Evolutionary conservation across 352 stramenopile species (phyloP).

Genomic region (Pythium dissimile): DNA sequence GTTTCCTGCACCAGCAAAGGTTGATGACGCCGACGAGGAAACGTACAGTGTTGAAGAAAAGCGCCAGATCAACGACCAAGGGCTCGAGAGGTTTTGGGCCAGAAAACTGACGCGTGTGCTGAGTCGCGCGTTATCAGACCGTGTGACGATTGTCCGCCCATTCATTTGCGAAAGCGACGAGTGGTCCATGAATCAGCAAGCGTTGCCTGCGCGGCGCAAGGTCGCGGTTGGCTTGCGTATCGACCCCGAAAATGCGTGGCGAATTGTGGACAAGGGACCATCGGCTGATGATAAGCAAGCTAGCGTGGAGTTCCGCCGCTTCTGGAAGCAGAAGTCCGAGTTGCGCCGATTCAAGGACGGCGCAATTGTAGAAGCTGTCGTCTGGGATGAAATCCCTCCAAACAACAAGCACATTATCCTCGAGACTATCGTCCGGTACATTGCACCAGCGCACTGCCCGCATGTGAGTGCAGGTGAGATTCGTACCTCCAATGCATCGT

Average conservation of each 20-base stretch:
- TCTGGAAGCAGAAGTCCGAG: slow-evolving; percentile 88
- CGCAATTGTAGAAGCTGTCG: slow-evolving; percentile 85
- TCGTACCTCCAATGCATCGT: slow-evolving; percentile 68
- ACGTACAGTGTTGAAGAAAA: slow-evolving; percentile 71
- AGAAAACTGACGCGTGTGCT: slow-evolving; percentile 50
- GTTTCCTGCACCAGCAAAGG: slow-evolving; percentile 47
- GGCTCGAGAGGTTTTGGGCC: slow-evolving; percentile 69
- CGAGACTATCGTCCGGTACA: slow-evolving; percentile 76
- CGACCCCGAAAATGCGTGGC: slow-evolving; percentile 64
- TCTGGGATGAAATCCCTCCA: slow-evolving; percentile 78
- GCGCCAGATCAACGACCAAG: slow-evolving; percentile 66
- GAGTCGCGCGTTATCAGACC: slow-evolving; percentile 56
- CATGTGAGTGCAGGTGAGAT: slow-evolving; percentile 50
- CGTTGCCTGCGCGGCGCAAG: slow-evolving; percentile 41
- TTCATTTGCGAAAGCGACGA: slow-evolving; percentile 38
- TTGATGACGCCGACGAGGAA: slow-evolving; percentile 56
- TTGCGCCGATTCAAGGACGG: slow-evolving; percentile 90
- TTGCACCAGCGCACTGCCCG: slow-evolving; percentile 60
- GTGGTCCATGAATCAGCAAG: slow-evolving; percentile 45
- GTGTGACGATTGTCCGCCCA: slow-evolving; percentile 58
- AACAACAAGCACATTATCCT: slow-evolving; percentile 72
- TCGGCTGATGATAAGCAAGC: slow-evolving; percentile 73
- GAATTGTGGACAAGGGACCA: slow-evolving; percentile 89
- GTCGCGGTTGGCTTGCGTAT: slow-evolving; percentile 82
- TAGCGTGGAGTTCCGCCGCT: slow-evolving; percentile 74